These are phyloP conservation scores for Cetradonia linearis DNA, from an alignment of 495 filamentous ascomycete genomes.

Conservation along the genomic window DNA sequence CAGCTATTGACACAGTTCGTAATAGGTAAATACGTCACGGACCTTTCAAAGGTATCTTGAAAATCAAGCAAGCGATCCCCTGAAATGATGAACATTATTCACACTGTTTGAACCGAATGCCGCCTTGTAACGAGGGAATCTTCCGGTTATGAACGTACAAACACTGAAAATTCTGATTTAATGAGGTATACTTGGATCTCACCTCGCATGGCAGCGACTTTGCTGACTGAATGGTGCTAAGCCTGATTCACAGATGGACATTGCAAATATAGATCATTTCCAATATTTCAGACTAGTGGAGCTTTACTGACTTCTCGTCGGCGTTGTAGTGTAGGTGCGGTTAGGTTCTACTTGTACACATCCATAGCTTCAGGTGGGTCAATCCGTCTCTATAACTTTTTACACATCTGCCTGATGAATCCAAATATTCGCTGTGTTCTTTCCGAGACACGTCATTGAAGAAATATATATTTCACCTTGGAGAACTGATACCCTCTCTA, in stretches of 20 bases:
- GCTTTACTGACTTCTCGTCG: neutral
- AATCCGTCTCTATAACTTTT: neutral
- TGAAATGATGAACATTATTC: slow-evolving; percentile 81
- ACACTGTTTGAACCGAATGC: slow-evolving; percentile 90
- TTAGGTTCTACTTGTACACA: neutral
- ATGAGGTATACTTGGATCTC: slow-evolving; percentile 60
- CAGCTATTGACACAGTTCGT: neutral
- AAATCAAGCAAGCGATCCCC: slow-evolving; percentile 31
- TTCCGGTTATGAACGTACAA: slow-evolving; percentile 67
- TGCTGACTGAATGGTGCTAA: slow-evolving; percentile 35
- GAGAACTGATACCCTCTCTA: slow-evolving; percentile 64
- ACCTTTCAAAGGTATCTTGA: neutral
- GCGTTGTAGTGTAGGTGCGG: slow-evolving; percentile 9
- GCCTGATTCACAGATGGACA: slow-evolving; percentile 24
- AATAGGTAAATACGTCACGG: neutral
- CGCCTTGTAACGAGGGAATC: slow-evolving; percentile 63
- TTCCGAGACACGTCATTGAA: slow-evolving; percentile 63
- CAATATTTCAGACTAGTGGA: neutral
- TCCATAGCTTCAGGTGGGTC: neutral
- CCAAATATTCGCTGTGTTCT: slow-evolving; percentile 70
- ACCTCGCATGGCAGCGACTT: neutral
- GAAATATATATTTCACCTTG: slow-evolving; percentile 79
- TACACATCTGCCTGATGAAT: slow-evolving; percentile 51
- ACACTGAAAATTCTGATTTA: slow-evolving; percentile 97
- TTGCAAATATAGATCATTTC: neutral